Conservation (phyloP, 2,329 filamentous ascomycete species). For the Phialocephala subalpina region DNA sequence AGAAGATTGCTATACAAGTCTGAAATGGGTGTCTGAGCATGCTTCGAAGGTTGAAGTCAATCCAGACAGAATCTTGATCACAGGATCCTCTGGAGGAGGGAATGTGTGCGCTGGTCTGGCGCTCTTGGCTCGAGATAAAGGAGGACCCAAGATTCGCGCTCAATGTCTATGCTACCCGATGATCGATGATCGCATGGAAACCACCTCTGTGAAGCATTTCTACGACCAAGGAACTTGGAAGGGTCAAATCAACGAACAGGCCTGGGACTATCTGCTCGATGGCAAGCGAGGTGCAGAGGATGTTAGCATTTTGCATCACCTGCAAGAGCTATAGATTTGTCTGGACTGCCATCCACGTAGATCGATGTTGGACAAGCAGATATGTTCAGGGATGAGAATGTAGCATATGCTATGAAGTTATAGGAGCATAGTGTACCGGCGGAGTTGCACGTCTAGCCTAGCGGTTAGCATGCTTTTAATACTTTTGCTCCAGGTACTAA, state of each 20-base stretch:
- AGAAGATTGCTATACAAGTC: no score
- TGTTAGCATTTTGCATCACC: conserved; percentile 45
- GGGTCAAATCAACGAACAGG: conserved; percentile 40
- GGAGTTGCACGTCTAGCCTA: conserved; percentile 47
- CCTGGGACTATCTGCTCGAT: conserved; percentile 44
- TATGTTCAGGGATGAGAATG: conserved; percentile 46
- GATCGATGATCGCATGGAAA: conserved; percentile 48
- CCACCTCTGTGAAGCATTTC: conserved; percentile 42
- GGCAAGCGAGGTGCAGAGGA: conserved; percentile 39
- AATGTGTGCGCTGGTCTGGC: conserved; percentile 62
- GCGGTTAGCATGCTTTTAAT: background rate
- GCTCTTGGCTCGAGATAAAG: conserved; percentile 52
- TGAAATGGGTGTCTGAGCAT: conserved; percentile 50
- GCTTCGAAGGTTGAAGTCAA: conserved; percentile 50
- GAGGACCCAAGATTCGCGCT: conserved; percentile 45
- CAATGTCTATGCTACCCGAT: conserved; percentile 52
- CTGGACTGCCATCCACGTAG: conserved; percentile 44
- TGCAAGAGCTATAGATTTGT: conserved; percentile 42
- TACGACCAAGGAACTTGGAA: conserved; percentile 43
- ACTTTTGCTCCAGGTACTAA: background rate
- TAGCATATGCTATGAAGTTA: conserved; percentile 45
- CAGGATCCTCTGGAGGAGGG: conserved; percentile 64
- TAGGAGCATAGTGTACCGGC: conserved; percentile 44
- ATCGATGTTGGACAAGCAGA: conserved; percentile 47
- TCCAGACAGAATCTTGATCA: conserved; percentile 58